Evolutionary conservation across 2,329 filamentous ascomycete species (phyloP), one percentile per base, ranked within the genome.

Genomic region (Nigrospora osmanthi): DNA sequence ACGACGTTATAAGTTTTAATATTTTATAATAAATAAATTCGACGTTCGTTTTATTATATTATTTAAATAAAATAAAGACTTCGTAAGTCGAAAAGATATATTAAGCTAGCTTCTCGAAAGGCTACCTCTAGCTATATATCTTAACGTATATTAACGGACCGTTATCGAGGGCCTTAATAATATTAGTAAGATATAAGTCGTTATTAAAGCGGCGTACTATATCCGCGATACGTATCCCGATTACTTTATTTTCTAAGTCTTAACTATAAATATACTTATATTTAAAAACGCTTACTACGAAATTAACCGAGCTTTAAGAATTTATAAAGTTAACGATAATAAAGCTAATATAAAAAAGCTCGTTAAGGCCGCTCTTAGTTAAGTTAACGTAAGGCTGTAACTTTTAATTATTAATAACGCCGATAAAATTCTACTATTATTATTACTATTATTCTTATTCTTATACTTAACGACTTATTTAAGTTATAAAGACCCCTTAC

Each of bases 321-420:
- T 38, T 3, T 23, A 38, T 11, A n/a, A 17, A 7, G 28, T 38
- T 4, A 6, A 19, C 23, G 19, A 38, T 3, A 12, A 38, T 30
- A 38, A 30, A 38, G 19, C 19, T 9, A 17, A 38, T 17, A 17
- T 38, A 5, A 38, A 38, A 28, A 28, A 19, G 19, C 37, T 69
- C 16, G 62, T 65, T 2, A 37, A 37, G 35, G n/a, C 35, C 2
- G 35, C 35, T 37, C 35, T 37, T 4, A 6, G 14, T 37, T n/a
- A 11, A 37, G 35, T 11, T 7, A 7, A 23, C 7, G 19, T 7
- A 7, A 7, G 19, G 19, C 19, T 4, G 19, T 23, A 7, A 7
- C 19, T 23, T 23, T 7, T 23, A 4, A 23, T 23, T 7, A 23
- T 23, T 23, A 7, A 23, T 7, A 23, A 23, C 7, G 19, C 19